phyloP scores from a whole-genome alignment of 768 basidiomycete genomes.

The Tricholoma saponaceum region DNA sequence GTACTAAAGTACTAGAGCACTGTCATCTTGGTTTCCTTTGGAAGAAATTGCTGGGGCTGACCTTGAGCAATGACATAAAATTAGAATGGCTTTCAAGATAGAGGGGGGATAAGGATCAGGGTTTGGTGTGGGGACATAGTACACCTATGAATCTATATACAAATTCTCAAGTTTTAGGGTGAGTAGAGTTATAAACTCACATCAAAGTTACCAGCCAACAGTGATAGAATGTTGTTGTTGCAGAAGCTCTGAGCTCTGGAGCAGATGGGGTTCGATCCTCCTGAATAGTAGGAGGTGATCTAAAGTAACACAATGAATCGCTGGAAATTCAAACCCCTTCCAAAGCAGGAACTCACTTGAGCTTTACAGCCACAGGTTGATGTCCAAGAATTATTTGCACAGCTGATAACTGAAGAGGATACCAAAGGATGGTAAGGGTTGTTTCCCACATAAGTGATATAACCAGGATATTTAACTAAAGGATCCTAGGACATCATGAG shows the following conservation, averaged over 20 bases:
- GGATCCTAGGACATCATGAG: constrained; percentile 26
- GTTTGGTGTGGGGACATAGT: no score
- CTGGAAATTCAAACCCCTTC: no score
- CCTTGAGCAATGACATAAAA: no score
- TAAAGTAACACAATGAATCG: constrained; percentile 14
- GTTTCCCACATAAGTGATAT: constrained; percentile 47
- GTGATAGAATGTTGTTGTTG: constrained; percentile 50
- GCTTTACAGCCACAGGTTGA: constrained; percentile 43
- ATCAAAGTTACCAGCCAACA: constrained; percentile 52
- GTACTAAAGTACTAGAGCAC: no score
- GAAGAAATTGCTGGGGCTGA: no score
- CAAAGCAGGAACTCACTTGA: constrained; percentile 41
- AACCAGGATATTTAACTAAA: constrained; percentile 54
- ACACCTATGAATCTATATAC: no score
- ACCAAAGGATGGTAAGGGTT: constrained; percentile 59
- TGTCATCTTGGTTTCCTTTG: no score
- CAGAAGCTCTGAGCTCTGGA: constrained; percentile 55
- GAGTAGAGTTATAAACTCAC: constrained; percentile 19
- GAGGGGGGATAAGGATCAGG: no score
- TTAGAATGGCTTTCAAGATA: no score
- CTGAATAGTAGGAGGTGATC: constrained; percentile 51
- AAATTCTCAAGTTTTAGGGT: no score
- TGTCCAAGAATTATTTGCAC: constrained; percentile 41
- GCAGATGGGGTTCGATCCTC: constrained; percentile 46
- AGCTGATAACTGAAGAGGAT: constrained; percentile 32